A percentile compares a stretch with the other conserved stretches of the same genome.
phyloP scores from a whole-genome alignment of 1,284 basidiomycete genomes.

The Bothia castanella region DNA sequence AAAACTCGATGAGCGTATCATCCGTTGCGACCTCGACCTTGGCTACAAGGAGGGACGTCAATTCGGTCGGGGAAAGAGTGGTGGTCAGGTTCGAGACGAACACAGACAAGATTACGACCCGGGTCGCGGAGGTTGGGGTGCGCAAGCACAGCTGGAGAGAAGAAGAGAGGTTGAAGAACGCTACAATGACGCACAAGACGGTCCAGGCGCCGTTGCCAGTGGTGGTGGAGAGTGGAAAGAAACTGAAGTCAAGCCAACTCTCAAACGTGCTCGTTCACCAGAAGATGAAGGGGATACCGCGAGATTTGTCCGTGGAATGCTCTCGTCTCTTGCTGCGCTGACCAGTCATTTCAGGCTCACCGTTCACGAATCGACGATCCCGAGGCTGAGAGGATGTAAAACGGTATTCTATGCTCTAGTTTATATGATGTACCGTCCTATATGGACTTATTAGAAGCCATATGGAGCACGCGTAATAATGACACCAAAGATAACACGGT shows the following conservation, averaged over 20 bases:
- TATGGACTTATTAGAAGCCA: constrained; percentile 10
- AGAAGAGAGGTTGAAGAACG: constrained; percentile 84
- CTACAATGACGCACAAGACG: constrained; percentile 81
- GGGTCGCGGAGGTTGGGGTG: constrained; percentile 95
- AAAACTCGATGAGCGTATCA: constrained; percentile 98
- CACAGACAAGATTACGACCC: constrained; percentile 97
- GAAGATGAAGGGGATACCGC: constrained; percentile 61
- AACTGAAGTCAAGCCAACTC: constrained; percentile 40
- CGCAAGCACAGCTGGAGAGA: constrained; percentile 81
- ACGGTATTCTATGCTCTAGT: constrained; percentile 18
- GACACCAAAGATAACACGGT: not conserved
- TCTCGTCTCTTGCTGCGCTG: constrained; percentile 6
- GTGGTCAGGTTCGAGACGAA: constrained; percentile 95
- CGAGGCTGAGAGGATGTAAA: constrained; percentile 65
- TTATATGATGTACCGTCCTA: constrained; percentile 11
- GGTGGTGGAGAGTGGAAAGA: constrained; percentile 85
- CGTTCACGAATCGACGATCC: constrained; percentile 58
- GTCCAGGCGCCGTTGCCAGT: constrained; percentile 75
- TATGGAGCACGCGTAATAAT: constrained; percentile 11
- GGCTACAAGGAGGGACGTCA: constrained; percentile 97
- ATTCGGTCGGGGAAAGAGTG: constrained; percentile 95
- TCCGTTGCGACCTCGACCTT: constrained; percentile 97
- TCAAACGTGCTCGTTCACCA: constrained; percentile 66
- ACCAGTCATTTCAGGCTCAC: constrained; percentile 37
- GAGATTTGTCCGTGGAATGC: constrained; percentile 46